Conservation (phyloP, 495 filamentous ascomycete species). For the Hyaloscypha finlandica region DNA sequence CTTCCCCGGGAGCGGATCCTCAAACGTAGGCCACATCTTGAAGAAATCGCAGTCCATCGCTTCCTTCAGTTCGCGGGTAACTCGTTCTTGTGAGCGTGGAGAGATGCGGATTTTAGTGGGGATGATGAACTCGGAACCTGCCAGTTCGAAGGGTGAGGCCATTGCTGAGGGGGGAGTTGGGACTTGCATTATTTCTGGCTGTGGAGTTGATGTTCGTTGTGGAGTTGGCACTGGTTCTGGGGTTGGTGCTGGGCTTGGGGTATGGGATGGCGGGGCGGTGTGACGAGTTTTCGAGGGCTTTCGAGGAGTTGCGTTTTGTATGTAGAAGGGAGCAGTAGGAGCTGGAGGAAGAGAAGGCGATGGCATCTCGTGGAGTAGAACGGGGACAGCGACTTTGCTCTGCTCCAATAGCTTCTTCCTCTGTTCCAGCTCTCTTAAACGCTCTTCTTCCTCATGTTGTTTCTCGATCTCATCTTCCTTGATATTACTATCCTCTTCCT, state of each 20-base stretch:
- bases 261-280: not conserved
- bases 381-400: not conserved
- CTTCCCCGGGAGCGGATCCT: not conserved
- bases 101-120: not conserved
- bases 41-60: not conserved
- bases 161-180: not conserved
- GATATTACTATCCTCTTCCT: too few relatives aligned
- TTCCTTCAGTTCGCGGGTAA: constrained; percentile 3
- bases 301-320: too few relatives aligned
- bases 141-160: not conserved
- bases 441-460: not conserved
- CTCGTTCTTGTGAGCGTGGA: not conserved
- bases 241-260: not conserved
- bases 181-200: not conserved
- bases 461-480: not conserved
- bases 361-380: not conserved
- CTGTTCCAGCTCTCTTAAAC: not conserved
- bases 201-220: not conserved
- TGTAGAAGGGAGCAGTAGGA: not conserved
- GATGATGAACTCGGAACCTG: not conserved
- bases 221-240: not conserved
- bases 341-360: not conserved
- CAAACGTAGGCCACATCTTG: constrained; percentile 2
- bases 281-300: not conserved
- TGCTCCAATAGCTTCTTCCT: not conserved